Evolutionary conservation across 2,329 filamentous ascomycete species (phyloP).

Genomic region (Ophiostoma ips): DNA sequence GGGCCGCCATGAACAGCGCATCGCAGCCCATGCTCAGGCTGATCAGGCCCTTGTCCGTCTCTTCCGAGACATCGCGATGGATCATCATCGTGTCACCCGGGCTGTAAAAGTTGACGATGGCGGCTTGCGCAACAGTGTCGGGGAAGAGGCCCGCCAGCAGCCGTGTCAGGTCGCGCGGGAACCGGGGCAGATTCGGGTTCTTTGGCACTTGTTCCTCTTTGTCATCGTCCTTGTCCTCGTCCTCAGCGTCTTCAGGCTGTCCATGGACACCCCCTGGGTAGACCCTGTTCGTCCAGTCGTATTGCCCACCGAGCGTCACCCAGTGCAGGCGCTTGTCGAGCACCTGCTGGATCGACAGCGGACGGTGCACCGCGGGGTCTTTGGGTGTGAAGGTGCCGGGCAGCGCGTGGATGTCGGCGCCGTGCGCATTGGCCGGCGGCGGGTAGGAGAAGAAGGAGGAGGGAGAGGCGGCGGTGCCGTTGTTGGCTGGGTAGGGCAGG

Average conservation of each 20-base stretch:
- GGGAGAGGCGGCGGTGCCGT: no score
- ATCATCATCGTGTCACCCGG: slow-evolving; percentile 84
- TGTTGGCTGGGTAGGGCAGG: slow-evolving; percentile 19
- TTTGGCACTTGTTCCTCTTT: slow-evolving; percentile 18
- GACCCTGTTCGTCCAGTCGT: slow-evolving; percentile 81
- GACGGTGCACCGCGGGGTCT: slow-evolving; percentile 59
- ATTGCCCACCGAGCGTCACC: slow-evolving; percentile 90
- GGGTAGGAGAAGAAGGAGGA: slow-evolving; percentile 42
- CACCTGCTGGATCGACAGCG: slow-evolving; percentile 54
- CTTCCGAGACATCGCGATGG: slow-evolving; percentile 87
- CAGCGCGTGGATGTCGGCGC: slow-evolving; percentile 38
- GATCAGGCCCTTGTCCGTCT: slow-evolving; percentile 62
- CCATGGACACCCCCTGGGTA: slow-evolving; percentile 42
- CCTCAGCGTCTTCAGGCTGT: slow-evolving; percentile 23
- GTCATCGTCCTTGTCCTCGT: slow-evolving; percentile 20
- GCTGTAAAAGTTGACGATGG: slow-evolving; percentile 87
- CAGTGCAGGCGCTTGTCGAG: slow-evolving; percentile 75
- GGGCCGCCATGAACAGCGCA: slow-evolving; percentile 71
- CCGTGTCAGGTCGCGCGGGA: slow-evolving; percentile 57
- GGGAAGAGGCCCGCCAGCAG: slow-evolving; percentile 63
- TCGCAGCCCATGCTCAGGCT: slow-evolving; percentile 87
- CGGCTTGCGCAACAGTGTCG: slow-evolving; percentile 65
- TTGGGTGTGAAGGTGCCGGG: slow-evolving; percentile 51
- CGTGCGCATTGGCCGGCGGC: slow-evolving; percentile 21
- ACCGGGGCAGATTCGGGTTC: slow-evolving; percentile 41